Evolutionary conservation across 306 rosid genomes (phyloP).

Genomic region (Cajanus cajan): DNA sequence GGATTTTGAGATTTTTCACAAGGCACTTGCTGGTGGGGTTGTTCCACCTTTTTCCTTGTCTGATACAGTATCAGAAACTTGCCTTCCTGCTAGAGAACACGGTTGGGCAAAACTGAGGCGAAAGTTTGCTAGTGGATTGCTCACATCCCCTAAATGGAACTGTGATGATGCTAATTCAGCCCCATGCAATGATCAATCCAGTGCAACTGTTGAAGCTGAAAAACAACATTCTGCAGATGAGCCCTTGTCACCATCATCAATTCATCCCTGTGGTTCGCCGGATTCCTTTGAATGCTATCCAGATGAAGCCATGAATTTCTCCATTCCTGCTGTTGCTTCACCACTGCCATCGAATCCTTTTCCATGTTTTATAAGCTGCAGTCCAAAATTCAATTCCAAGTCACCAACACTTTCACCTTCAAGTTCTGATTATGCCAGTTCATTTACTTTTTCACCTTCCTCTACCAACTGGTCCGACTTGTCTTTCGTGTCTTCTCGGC

Average conservation of each 20-base stretch:
- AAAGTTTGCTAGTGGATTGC: conserved; percentile 51
- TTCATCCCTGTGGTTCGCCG: conserved; percentile 58
- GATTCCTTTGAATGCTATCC: conserved; percentile 65
- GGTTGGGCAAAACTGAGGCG: conserved; percentile 77
- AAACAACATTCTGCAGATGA: conserved; percentile 34
- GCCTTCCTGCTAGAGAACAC: conserved; percentile 79
- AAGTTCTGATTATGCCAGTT: conserved; percentile 78
- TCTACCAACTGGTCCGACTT: conserved; percentile 90
- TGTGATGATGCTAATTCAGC: conserved; percentile 12
- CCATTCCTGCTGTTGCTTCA: conserved; percentile 37
- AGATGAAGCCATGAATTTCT: conserved; percentile 34
- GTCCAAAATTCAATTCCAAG: conserved; percentile 56
- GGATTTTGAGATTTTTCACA: conserved; percentile 74
- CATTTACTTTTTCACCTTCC: conserved; percentile 79
- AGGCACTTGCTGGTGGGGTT: conserved; percentile 89
- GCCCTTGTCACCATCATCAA: conserved; percentile 53
- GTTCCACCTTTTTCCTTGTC: conserved; percentile 76
- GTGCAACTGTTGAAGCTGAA: conserved; percentile 40
- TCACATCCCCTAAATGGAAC: conserved; percentile 47
- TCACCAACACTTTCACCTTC: conserved; percentile 85
- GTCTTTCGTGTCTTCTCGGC: conserved; percentile 70
- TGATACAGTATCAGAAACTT: conserved; percentile 67
- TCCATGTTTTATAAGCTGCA: conserved; percentile 50
- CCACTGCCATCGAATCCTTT: conserved; percentile 58
- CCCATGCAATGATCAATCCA: conserved; percentile 20